Evolutionary conservation across 148 eudicot species (phyloP).

Genomic region (Dysphania ambrosioides): DNA sequence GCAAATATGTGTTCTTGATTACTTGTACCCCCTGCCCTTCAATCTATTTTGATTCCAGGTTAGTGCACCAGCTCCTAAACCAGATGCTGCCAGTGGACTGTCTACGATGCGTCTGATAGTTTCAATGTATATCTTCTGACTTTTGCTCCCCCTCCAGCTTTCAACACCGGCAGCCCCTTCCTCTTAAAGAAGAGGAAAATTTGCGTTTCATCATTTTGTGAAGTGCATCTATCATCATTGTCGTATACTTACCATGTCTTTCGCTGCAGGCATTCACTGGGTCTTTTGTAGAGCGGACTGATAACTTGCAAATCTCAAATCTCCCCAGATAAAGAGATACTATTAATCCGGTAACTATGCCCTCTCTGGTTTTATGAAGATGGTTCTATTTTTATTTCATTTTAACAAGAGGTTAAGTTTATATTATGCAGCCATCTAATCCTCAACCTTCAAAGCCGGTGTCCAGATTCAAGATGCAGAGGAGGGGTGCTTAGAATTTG

Average conservation of each 20-base stretch:
- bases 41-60: slow-evolving; percentile 24
- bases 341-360: slow-evolving; percentile 34
- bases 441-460: slow-evolving; percentile 58
- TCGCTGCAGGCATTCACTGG: slow-evolving; percentile 67
- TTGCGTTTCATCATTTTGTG: too few relatives aligned
- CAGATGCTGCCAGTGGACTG: slow-evolving; percentile 22
- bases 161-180: background rate
- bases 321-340: slow-evolving; percentile 32
- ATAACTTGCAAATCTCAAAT: slow-evolving; percentile 43
- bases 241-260: slow-evolving; percentile 14
- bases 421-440: slow-evolving; percentile 34
- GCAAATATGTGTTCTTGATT: background rate
- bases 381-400: slow-evolving; percentile 1
- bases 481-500: slow-evolving; percentile 30
- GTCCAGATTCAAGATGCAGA: slow-evolving; percentile 81
- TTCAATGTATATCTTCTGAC: slow-evolving; percentile 32
- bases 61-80: slow-evolving; percentile 18
- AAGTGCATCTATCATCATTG: background rate
- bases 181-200: background rate
- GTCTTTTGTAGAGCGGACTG: slow-evolving; percentile 62
- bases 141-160: background rate
- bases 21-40: background rate
- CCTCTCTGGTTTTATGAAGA: background rate
- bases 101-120: slow-evolving; percentile 25
- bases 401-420: slow-evolving; percentile 1